These are phyloP conservation scores for Tetracentron sinense DNA, from an alignment of 164 flowering plant species.

Conservation along the genomic window DNA sequence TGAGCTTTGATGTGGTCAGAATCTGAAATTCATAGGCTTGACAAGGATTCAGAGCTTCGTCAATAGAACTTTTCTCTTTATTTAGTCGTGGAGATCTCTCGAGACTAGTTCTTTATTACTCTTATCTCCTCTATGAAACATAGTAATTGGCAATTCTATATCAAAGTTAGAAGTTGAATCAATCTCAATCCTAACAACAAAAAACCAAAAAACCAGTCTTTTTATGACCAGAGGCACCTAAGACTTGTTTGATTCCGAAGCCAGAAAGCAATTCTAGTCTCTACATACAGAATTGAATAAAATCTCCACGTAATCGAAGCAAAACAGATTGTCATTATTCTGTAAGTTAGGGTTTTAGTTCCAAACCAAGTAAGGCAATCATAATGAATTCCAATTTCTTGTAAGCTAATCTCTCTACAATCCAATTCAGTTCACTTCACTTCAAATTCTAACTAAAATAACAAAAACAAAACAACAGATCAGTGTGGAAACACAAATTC, in stretches of 20 bases:
- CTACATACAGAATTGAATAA: neutral
- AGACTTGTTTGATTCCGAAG: neutral
- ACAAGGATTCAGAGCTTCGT: neutral
- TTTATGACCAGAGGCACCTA: neutral
- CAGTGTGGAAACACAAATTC: neutral
- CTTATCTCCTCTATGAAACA: neutral
- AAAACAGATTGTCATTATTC: neutral
- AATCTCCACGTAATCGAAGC: neutral
- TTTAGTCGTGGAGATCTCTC: no score
- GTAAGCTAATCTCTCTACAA: no score
- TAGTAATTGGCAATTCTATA: no score
- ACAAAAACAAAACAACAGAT: neutral
- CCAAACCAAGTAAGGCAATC: neutral
- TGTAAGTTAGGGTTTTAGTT: neutral
- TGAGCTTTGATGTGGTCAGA: neutral
- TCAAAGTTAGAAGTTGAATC: neutral
- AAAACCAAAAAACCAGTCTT: neutral
- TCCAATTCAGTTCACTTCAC: no score
- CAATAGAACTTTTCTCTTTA: no score
- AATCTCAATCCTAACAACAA: neutral
- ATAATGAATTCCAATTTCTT: no score
- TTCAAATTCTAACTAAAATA: no score
- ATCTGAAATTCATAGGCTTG: no score
- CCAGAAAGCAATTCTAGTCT: neutral
- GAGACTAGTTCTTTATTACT: no score